Percentiles rank a stretch among this genome's conserved stretches.
Evolutionary conservation across 2,329 filamentous ascomycete species (phyloP).

Genomic region (Fusarium zealandicum): DNA sequence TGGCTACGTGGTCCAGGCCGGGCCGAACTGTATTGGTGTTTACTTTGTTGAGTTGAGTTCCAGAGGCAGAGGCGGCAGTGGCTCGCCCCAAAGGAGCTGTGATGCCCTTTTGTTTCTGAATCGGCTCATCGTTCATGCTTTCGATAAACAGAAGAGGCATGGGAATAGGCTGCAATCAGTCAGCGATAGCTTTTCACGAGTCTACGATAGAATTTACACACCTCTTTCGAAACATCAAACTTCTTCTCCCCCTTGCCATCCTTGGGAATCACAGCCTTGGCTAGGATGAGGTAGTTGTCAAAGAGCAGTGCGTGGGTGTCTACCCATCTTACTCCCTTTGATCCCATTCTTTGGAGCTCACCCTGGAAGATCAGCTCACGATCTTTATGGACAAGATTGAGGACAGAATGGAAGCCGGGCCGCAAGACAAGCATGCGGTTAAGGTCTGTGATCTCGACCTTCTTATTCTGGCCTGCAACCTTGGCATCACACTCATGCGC

Average conservation of each 20-base stretch:
- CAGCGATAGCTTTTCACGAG: conserved; percentile 20
- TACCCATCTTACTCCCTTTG: conserved; percentile 89
- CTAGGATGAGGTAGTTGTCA: conserved; percentile 93
- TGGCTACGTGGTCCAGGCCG: conserved; percentile 71
- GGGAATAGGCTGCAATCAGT: conserved; percentile 73
- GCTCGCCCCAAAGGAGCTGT: conserved; percentile 67
- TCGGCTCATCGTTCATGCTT: conserved; percentile 88
- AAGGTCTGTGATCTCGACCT: conserved; percentile 87
- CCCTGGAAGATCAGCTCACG: conserved; percentile 88
- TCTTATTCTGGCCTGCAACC: conserved; percentile 90
- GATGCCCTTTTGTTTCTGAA: conserved; percentile 82
- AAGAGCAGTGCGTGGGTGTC: conserved; percentile 94
- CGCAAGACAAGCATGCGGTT: conserved; percentile 83
- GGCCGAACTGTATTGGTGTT: conserved; percentile 61
- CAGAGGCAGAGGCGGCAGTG: conserved; percentile 66
- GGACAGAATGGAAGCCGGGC: conserved; percentile 85
- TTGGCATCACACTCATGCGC: conserved; percentile 90
- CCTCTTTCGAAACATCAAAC: conserved; percentile 93
- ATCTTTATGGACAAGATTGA: conserved; percentile 94
- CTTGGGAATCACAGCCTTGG: conserved; percentile 78
- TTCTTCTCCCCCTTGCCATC: conserved; percentile 76
- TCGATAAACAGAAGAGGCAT: conserved; percentile 96
- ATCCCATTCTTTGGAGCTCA: conserved; percentile 87
- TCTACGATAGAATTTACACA: conserved; percentile 49
- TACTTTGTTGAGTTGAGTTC: conserved; percentile 65